These are phyloP conservation scores for Leishmania tarentolae DNA, from an alignment of 208 protist species.

Conservation along the genomic window DNA sequence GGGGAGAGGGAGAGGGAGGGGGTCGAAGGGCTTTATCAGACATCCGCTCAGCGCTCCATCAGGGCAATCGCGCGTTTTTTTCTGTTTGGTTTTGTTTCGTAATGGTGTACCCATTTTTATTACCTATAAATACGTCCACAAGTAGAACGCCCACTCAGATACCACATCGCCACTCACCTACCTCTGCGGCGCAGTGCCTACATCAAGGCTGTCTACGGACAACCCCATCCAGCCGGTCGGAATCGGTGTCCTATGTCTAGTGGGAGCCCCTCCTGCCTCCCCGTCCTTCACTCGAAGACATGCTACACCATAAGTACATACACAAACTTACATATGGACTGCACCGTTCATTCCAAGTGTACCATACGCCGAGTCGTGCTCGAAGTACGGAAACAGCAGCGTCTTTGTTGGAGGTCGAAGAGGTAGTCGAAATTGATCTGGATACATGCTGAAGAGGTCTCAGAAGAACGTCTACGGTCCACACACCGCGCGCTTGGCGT, in stretches of 20 bases:
- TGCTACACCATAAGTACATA: not conserved
- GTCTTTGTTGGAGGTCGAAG: not conserved
- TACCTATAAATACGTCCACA: not conserved
- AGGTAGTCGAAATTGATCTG: not conserved
- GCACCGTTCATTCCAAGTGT: not conserved
- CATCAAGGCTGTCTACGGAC: not conserved
- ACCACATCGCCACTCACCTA: not conserved
- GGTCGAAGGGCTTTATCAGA: not conserved
- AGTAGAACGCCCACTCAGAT: not conserved
- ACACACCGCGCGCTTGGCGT: not conserved
- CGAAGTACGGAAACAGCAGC: not conserved
- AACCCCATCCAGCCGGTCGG: not conserved
- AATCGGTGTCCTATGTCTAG: not conserved
- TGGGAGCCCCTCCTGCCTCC: too few relatives aligned
- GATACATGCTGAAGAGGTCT: not conserved
- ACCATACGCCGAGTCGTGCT: not conserved
- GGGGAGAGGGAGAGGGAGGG: not conserved
- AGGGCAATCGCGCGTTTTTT: not conserved
- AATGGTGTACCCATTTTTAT: not conserved
- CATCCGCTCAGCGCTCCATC: not conserved
- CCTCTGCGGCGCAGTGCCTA: not conserved
- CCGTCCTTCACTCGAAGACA: not conserved
- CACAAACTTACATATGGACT: not conserved
- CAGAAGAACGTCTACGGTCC: not conserved
- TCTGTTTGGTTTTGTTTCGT: not conserved